Evolutionary conservation across 2,329 filamentous ascomycete genomes (phyloP), one percentile per base, ranked within the genome.

Genomic region (Penicillium aurantiogriseum): DNA sequence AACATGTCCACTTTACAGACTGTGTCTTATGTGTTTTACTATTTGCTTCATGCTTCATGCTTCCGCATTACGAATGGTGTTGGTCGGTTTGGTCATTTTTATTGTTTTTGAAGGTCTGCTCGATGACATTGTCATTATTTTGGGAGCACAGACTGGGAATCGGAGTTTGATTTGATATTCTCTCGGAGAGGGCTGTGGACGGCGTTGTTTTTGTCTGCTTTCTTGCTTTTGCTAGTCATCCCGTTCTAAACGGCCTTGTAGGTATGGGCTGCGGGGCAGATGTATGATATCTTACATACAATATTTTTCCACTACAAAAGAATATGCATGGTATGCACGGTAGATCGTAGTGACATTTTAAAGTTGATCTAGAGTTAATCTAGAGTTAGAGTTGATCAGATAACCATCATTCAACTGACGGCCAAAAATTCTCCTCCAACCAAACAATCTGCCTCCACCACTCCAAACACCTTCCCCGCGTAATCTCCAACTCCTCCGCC

Each of bases 371-470:
- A 29, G 8, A 29, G 27, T 25, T n/a, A 2, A 33, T 42, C 15
- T 47, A n/a, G 15, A 40, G 44, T 33, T 31, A 46, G n/a, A 46
- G 47, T 49, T 27, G 2, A 39, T 50, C 47, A 27, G 47, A 40
- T 40, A 27, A 38, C 13, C 29, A 11, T 47, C 11, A 40, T 29
- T 42, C 29, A 46, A 77, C 63, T 19, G 62, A 65, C 0, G 85
- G 84, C 85, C 85, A 88, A 67, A 88, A 88, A 1, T 74, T 72
- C 63, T 79, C 77, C 71, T 88, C 85, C 9, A 85, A 77, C 57
- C 78, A 77, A 59, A 88, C 67, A 35, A 79, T 71, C 66, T 77
- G 76, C 63, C 66, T 71, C 75, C 76, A 79, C 67, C 87, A 78
- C 55, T 80, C 77, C 58, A 80, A 75, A 50, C 70, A 76, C 63